Evolutionary conservation across 1,139 yeast genomes (phyloP), one percentile per base, ranked within the genome.

Genomic region (Yamadazyma buinensis): DNA sequence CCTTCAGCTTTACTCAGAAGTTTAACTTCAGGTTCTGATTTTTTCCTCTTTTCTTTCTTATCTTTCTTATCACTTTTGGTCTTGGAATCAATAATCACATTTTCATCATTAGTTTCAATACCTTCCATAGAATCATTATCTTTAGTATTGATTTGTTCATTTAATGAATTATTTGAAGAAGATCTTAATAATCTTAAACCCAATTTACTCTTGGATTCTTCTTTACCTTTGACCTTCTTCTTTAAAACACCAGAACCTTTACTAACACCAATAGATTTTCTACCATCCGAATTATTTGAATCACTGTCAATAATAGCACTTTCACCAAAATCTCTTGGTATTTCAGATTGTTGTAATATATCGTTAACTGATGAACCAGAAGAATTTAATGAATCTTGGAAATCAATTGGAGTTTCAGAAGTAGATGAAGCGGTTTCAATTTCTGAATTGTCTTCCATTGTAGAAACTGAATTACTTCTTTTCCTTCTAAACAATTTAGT

Each of bases 401-500:
- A n/a, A n/a, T n/a, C n/a, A 4, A 14, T 5, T 23, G n/a, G 14
- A n/a, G 11, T 23, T 11, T 11, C 14, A n/a, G 13, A 23, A 23
- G 11, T 25, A 6, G 15, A 25, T 25, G 27, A 15, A n/a, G 11
- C 26, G n/a, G 23, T 22, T n/a, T 23, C 12, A 17, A 11, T 14
- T 23, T 28, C 15, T 3, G 9, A 5, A 15, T 31, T 26, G 12
- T 21, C 32, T 19, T 42, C 37, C 7, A 26, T 14, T 8, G 26
- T 32, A 15, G 41, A 23, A 3, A 35, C 32, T 14, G 55, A 45
- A 32, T 46, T 46, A 7, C 59, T 50, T 36, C 61, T 54, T 42
- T 66, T 68, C 51, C 67, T 64, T 49, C 66, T 68, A 57, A 71
- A 71, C 20, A 71, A 57, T 42, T 67, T 68, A 18, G 67, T 49